Conservation (phyloP, 306 rosid species). For the Quercus alba region DNA sequence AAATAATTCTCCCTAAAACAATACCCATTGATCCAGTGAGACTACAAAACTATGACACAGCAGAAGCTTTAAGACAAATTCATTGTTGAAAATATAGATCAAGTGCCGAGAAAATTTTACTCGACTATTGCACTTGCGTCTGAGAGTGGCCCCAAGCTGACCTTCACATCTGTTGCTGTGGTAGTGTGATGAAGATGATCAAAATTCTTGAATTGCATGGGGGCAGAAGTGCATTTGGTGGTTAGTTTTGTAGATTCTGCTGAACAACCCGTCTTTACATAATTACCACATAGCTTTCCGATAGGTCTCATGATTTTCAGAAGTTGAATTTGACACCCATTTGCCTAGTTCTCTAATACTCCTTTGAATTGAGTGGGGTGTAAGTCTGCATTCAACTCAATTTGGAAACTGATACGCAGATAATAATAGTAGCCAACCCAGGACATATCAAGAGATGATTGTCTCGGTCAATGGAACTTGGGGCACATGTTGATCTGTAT, state of each 20-base stretch:
- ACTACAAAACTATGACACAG: not conserved
- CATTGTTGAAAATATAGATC: not conserved
- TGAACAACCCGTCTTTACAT: not conserved
- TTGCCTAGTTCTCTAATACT: not conserved
- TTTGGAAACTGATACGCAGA: slow-evolving; percentile 18
- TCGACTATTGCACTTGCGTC: not conserved
- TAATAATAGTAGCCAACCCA: not conserved
- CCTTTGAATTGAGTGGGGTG: not conserved
- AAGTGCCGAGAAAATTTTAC: not conserved
- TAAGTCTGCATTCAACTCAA: not conserved
- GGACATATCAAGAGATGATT: slow-evolving; percentile 39
- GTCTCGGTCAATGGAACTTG: slow-evolving; percentile 54
- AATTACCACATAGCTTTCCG: not conserved
- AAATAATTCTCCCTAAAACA: not conserved
- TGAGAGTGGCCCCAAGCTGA: not conserved
- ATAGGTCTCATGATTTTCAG: not conserved
- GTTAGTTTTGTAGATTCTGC: not conserved
- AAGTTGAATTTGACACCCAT: not conserved
- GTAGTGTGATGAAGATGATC: not conserved
- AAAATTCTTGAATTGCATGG: not conserved
- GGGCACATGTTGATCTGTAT: slow-evolving; percentile 35
- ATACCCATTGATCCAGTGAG: not conserved
- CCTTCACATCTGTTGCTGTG: not conserved
- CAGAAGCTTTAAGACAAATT: not conserved
- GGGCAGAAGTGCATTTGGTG: not conserved